Evolutionary conservation across 257 asterid genomes (phyloP).

Genomic region (Forsythia viridissima): DNA sequence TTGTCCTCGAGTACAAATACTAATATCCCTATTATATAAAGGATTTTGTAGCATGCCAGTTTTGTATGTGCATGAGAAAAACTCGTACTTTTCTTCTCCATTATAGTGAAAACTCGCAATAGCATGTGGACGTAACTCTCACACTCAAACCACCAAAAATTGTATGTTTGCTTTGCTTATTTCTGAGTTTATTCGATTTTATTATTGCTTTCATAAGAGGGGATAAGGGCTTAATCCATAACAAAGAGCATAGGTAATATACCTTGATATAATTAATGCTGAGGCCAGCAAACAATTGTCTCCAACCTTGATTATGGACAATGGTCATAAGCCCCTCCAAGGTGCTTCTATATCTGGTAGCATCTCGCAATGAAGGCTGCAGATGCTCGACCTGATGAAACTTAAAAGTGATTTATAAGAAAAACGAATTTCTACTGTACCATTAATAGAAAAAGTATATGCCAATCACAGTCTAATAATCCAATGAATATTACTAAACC

Average conservation of each 20-base stretch:
- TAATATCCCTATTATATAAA: too few species aligned
- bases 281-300: conserved; percentile 87
- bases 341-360: conserved; percentile 59
- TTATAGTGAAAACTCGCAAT: background rate
- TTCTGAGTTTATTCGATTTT: background rate
- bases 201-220: background rate
- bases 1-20: too few species aligned
- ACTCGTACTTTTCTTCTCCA: background rate
- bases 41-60: too few species aligned
- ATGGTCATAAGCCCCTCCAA: conserved; percentile 68
- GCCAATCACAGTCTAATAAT: background rate
- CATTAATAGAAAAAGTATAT: background rate
- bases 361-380: conserved; percentile 52
- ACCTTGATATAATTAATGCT: conserved; percentile 98
- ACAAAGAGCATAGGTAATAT: conserved; percentile 17
- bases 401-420: background rate
- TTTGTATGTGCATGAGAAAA: too few species aligned
- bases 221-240: background rate
- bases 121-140: background rate
- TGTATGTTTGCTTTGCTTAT: too few species aligned
- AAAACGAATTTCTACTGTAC: background rate
- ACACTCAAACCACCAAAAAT: background rate
- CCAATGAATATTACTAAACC: background rate
- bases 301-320: conserved; percentile 77
- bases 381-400: conserved; percentile 78